These are phyloP conservation scores for Sarocladium kiliense DNA, from an alignment of 2,329 filamentous ascomycete genomes.

Conservation along the genomic window DNA sequence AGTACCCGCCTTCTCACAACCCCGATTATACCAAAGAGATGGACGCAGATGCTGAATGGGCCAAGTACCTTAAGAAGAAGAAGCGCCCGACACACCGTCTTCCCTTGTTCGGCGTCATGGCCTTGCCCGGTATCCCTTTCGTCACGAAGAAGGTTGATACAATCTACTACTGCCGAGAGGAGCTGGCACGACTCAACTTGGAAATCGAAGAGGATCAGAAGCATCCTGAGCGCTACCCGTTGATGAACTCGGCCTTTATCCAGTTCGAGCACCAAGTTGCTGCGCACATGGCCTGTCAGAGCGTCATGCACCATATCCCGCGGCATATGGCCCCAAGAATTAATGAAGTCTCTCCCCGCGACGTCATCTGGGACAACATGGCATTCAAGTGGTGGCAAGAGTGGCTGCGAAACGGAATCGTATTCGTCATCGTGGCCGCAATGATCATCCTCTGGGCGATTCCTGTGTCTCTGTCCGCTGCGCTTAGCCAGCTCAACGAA, in stretches of 20 bases:
- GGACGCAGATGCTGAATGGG: slow-evolving; percentile 68
- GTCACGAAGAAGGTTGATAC: slow-evolving; percentile 90
- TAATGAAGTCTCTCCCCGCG: slow-evolving; percentile 88
- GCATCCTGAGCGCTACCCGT: slow-evolving; percentile 76
- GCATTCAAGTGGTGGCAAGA: slow-evolving; percentile 91
- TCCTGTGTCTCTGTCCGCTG: slow-evolving; percentile 82
- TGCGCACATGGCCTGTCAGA: slow-evolving; percentile 96
- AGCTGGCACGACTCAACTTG: slow-evolving; percentile 80
- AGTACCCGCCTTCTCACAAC: slow-evolving; percentile 62
- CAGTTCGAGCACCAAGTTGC: slow-evolving; percentile 98
- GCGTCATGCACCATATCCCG: slow-evolving; percentile 83
- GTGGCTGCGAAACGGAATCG: slow-evolving; percentile 65
- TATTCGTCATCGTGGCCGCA: slow-evolving; percentile 59
- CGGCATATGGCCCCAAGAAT: slow-evolving; percentile 88
- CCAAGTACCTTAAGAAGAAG: slow-evolving; percentile 72
- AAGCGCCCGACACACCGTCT: slow-evolving; percentile 82
- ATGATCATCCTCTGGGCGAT: slow-evolving; percentile 89
- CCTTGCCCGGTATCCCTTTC: slow-evolving; percentile 74
- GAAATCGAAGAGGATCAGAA: slow-evolving; percentile 91
- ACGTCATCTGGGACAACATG: slow-evolving; percentile 97
- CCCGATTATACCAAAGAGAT: slow-evolving; percentile 52
- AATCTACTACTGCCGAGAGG: slow-evolving; percentile 83
- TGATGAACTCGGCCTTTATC: slow-evolving; percentile 96
- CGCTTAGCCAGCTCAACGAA: slow-evolving; percentile 70
- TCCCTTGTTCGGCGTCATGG: slow-evolving; percentile 55